Evolutionary conservation across 805 yeast species (phyloP), one percentile per base, ranked within the genome.

Genomic region (Pichia phayaonensis): DNA sequence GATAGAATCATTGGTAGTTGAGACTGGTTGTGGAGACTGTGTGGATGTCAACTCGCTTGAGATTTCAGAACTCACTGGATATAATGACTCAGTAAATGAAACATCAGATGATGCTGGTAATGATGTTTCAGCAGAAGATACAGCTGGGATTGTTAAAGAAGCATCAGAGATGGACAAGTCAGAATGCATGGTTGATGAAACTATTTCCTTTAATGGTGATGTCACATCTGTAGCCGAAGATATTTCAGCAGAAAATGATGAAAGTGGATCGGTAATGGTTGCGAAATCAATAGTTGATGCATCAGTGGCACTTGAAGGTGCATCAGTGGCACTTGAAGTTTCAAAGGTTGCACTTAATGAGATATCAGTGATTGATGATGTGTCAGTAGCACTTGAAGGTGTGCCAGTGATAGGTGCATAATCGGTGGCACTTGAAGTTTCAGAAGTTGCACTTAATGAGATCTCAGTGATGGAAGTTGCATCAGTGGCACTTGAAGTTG

Each of bases 141-240:
- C 24, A 27, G 23, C 24, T 20, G 43, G 8, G 8, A 44, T 18
- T 10, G n/a, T 16, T 15, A 41, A 26, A 29, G 41, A 8, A 13
- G 49, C 16, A 38, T 36, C 18, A 31, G 47, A 18, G 42, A 13
- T 23, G 4, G 34, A 13, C 34, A 15, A 3, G 13, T 12, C 16
- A 29, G 47, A 15, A 47, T 36, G 7, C 39, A 50, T 39, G 7
- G 43, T 24, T 27, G 55, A 13, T 11, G 2, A 11, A 52, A 34
- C 6, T 11, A 15, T 39, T 21, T 18, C 15, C 15, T 47, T 21
- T 43, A 53, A 38, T 8, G 51, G 31, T 22, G 47, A 21, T 6
- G 48, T 6, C 16, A 42, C 22, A n/a, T 7, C 18, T 40, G 41
- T 16, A 24, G n/a, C 20, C 13, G n/a, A 8, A 21, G 46, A 15